Base-by-base conservation (phyloP, 768 basidiomycete genomes). In the Rhizopogon rudus region DNA sequence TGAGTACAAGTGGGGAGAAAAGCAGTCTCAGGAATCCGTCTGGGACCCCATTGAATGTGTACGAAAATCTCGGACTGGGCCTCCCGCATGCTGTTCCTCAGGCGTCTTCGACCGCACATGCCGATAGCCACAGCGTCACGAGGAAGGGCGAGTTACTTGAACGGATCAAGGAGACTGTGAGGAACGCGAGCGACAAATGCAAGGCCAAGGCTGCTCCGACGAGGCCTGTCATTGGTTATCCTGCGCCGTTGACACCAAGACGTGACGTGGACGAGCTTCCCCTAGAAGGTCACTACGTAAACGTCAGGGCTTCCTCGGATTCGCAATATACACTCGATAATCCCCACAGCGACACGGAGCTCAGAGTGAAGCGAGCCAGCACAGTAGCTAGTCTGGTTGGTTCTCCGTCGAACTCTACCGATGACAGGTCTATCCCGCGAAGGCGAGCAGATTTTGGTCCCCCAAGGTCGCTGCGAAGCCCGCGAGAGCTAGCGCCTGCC, bases 121-220 rank as follows among this genome's bases (percentile, higher is more conserved):
- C 62, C 2, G 65, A 64, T 33, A 70, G 67, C 49, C 78, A 84
- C 7, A 80, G 77, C 8, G 75, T 86, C 40, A 83, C 88, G 78
- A 84, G 78, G 65, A 91, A 89, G 67, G 75, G 73, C 16, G 85
- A 88, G 63, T 89, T 90, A 63, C 60, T 89, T 51, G 76, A 77
- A n/a, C 79, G 74, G 65, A 76, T 90, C 42, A 79, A 73, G 58
- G 75, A 81, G 46, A 85, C 86, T 2, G 82, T 86, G 35, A 76
- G 88, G 54, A 78, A 82, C 43, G 86, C 88, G 57, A 88, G 87
- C 72, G 79, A 84, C 63, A 83, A 75, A 65, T 81, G 78, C 60
- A 69, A 69, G 25, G 69, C 69, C 12, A 71, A 71, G 37, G 68
- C 70, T 42, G 61, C 73, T 31, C 65, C 70, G 51, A 64, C 71